Base-by-base conservation (phyloP, 495 filamentous ascomycete species). In the Talaromyces liani region DNA sequence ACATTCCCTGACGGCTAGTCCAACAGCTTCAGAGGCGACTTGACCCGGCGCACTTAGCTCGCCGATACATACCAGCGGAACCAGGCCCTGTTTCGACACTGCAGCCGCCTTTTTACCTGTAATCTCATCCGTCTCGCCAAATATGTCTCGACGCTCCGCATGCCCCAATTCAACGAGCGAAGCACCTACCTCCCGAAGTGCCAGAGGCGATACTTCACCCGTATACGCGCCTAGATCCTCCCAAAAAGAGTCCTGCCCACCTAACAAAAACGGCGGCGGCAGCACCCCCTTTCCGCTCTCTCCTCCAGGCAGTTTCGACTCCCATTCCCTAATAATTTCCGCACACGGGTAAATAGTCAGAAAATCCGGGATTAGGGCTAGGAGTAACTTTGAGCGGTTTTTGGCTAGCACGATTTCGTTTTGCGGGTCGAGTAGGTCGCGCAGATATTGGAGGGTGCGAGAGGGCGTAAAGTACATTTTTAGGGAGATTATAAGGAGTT, bases 401-500 rank as follows among this genome's bases (percentile, higher is more conserved):
- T 72, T 64, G 29, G 78, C 69, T 22, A 70, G 72, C 60, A 78
- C 71, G 49, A 73, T 75, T 64, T 72, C 63, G 69, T 74, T 72
- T 51, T 66, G 47, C 60, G 79, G 80, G 56, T 78, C 68, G 22
- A 87, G 77, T 45, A 92, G 75, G 62, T 77, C 74, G 51, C 75
- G 70, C 64, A 88, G 75, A 77, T 91, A 95, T 54, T 75, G 66
- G 60, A 78, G 75, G 14, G 91, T 92, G 61, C 77, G 77, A 20
- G 82, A 73, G 22, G 86, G 82, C 74, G 84, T 83, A 73, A 93
- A 93, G 80, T 93, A 93, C 85, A 92, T 90, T 71, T 95, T 93
- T 24, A 90, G 82, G 60, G 86, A 90, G 71, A 93, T 86, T 70
- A 90, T 88, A 58, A 95, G 82, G 60, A 93, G 80, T 63, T 84